Evolutionary conservation across 768 basidiomycete genomes (phyloP).

Genomic region (Leccinellum rugosiceps): DNA sequence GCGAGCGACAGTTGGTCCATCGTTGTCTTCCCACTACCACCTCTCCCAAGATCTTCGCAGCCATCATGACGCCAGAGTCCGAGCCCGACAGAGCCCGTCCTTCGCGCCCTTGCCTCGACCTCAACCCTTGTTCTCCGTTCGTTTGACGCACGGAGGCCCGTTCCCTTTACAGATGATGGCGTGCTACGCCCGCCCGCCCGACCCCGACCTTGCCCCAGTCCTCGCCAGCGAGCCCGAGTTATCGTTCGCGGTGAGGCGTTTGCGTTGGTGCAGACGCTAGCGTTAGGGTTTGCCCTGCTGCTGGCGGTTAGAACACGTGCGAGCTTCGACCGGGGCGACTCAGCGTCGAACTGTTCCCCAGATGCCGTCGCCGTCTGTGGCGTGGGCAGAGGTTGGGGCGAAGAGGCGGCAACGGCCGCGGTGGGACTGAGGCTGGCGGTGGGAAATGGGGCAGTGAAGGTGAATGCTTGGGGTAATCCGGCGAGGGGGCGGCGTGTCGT

Average conservation of each 20-base stretch:
- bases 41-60: not conserved
- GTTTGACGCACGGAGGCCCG: not conserved
- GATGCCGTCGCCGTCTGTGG: not conserved
- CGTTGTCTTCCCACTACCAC: not conserved
- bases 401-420: too few species aligned
- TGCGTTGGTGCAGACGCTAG: not conserved
- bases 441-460: not conserved
- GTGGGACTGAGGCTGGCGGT: not conserved
- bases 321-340: constrained; percentile 23
- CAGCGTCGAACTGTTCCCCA: not conserved
- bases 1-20: constrained; percentile 1
- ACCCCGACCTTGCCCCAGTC: not conserved
- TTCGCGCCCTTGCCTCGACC: constrained; percentile 1
- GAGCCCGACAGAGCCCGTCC: not conserved
- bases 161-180: not conserved
- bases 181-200: not conserved
- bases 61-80: not conserved
- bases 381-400: not conserved
- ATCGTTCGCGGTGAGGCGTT: not conserved
- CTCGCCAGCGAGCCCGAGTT: not conserved
- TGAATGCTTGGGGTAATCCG: not conserved
- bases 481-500: not conserved
- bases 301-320: constrained; percentile 14
- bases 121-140: constrained; percentile 6
- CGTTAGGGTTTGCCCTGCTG: not conserved